Evolutionary conservation across 768 basidiomycete genomes (phyloP).

Genomic region (Epithele typhae): DNA sequence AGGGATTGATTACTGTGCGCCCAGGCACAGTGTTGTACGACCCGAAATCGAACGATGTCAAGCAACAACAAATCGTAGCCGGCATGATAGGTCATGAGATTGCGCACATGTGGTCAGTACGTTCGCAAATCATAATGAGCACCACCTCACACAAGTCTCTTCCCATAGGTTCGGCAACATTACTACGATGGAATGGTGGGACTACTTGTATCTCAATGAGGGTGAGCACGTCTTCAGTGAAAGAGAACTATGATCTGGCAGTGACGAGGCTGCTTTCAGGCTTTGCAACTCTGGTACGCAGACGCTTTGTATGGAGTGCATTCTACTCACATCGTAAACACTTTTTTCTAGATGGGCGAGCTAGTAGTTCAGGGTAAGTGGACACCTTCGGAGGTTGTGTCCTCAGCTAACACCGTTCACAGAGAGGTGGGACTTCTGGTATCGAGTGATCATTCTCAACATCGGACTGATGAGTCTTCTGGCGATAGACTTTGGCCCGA

Average conservation of each 20-base stretch:
- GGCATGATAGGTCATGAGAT: slow-evolving; percentile 82
- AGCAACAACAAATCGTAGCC: slow-evolving; percentile 77
- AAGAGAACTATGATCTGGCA: too few species aligned
- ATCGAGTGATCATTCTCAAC: too few species aligned
- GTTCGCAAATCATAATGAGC: not conserved
- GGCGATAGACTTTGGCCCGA: slow-evolving; percentile 66
- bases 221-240: slow-evolving; percentile 31
- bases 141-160: too few species aligned
- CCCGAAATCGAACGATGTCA: slow-evolving; percentile 63
- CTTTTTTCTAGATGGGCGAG: slow-evolving; percentile 66
- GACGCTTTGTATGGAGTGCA: slow-evolving; percentile 31
- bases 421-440: not conserved
- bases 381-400: not conserved
- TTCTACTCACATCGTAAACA: slow-evolving; percentile 1
- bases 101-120: slow-evolving; percentile 71
- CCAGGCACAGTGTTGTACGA: slow-evolving; percentile 76
- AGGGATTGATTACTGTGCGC: too few species aligned
- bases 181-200: slow-evolving; percentile 94
- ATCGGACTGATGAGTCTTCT: not conserved
- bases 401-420: slow-evolving; percentile 41
- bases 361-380: slow-evolving; percentile 71
- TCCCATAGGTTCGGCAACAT: slow-evolving; percentile 88
- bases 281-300: slow-evolving; percentile 76
- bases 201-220: slow-evolving; percentile 81
- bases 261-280: slow-evolving; percentile 34